A percentile compares a stretch with the other conserved stretches of the same genome.
phyloP scores from a whole-genome alignment of 805 yeast genomes.

The Wickerhamomyces canadensis region DNA sequence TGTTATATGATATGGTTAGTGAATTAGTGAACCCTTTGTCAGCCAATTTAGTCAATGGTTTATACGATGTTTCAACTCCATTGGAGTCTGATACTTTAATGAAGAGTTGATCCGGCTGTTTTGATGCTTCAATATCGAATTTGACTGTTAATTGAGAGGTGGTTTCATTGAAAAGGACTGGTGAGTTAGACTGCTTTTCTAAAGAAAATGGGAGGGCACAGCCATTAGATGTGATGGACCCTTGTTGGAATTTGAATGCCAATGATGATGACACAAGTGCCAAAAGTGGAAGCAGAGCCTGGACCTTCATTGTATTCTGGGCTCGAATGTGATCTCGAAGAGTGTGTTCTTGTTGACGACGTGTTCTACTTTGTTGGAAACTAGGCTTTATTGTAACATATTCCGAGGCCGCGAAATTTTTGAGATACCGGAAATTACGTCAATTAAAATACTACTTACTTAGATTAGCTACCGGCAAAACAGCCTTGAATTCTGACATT shows the following conservation, averaged over 20 bases:
- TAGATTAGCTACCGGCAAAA: too few relatives aligned
- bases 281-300: neutral
- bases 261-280: neutral
- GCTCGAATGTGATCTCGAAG: too few relatives aligned
- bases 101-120: conserved; percentile 22
- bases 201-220: neutral
- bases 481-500: too few relatives aligned
- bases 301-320: neutral
- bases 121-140: conserved; percentile 14
- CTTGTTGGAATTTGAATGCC: conserved; percentile 1
- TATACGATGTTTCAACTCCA: conserved; percentile 21
- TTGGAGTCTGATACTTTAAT: conserved; percentile 14
- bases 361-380: neutral
- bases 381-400: neutral
- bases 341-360: too few relatives aligned
- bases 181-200: neutral
- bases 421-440: too few relatives aligned
- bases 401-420: neutral
- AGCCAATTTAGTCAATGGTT: conserved; percentile 18
- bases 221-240: neutral
- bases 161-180: conserved; percentile 14
- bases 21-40: conserved; percentile 7
- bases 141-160: conserved; percentile 14
- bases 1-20: conserved; percentile 13
- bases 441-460: too few relatives aligned